A percentile compares a stretch with the other conserved stretches of the same genome.
Evolutionary conservation across 192 early-diverging fungal species (phyloP).

Genomic region (Backusella morwellensis): DNA sequence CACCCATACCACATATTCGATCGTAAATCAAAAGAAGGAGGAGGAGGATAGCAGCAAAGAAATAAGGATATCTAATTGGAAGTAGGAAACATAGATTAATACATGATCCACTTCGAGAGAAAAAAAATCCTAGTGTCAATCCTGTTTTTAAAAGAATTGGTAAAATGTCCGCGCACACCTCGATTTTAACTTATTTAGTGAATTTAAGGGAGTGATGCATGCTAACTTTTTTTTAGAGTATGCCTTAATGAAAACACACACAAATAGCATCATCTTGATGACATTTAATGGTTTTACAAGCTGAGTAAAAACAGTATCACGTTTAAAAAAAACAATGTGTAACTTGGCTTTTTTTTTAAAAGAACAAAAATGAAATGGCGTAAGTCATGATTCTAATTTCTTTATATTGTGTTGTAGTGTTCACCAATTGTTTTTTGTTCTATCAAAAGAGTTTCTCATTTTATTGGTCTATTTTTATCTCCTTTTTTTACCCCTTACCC

Average conservation of each 20-base stretch:
- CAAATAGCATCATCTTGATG: not conserved
- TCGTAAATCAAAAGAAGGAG: not conserved
- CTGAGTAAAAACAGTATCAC: not conserved
- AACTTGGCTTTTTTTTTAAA: not conserved
- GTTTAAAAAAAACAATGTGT: not conserved
- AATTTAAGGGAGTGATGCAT: no score
- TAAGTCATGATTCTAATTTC: not conserved
- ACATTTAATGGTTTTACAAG: not conserved
- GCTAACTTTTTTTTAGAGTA: not conserved
- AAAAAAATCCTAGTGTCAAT: constrained; percentile 47
- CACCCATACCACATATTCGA: no score
- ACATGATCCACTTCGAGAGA: constrained; percentile 63
- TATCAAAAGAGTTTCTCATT: not conserved
- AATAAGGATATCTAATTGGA: constrained; percentile 21
- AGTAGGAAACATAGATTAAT: constrained; percentile 70
- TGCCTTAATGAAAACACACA: not conserved
- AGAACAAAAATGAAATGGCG: not conserved
- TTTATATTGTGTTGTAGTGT: not conserved
- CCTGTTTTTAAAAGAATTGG: constrained; percentile 46
- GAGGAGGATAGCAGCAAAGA: no score
- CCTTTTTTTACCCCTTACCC: not conserved
- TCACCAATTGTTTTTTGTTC: not conserved
- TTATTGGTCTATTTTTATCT: not conserved
- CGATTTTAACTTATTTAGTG: no score
- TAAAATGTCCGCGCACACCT: no score